Evolutionary conservation across 1,139 yeast genomes (phyloP).

Genomic region (Hanseniaspora sp.): DNA sequence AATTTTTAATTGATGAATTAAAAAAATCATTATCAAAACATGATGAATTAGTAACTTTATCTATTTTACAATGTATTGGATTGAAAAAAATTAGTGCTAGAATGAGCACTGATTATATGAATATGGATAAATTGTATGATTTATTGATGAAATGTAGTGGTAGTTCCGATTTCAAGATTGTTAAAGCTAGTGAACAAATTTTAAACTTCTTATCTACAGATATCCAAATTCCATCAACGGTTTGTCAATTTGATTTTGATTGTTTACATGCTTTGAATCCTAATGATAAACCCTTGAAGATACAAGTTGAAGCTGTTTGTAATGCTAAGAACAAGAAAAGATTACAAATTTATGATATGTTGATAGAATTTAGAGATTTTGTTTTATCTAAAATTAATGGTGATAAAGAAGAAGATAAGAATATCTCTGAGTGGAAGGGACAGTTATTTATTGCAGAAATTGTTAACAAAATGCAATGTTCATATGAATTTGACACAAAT

Average conservation of each 20-base stretch:
- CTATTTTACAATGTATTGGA: constrained; percentile 50
- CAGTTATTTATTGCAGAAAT: constrained; percentile 46
- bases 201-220: constrained; percentile 39
- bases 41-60: constrained; percentile 52
- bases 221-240: constrained; percentile 48
- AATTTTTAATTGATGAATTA: constrained; percentile 34
- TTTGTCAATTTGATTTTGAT: constrained; percentile 43
- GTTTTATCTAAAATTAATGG: constrained; percentile 32
- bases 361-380: constrained; percentile 37
- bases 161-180: constrained; percentile 48
- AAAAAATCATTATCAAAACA: constrained; percentile 42
- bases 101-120: constrained; percentile 47
- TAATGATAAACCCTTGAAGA: constrained; percentile 46
- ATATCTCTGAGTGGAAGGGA: constrained; percentile 58
- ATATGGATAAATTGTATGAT: constrained; percentile 38
- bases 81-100: constrained; percentile 45
- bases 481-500: constrained; percentile 41
- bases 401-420: constrained; percentile 21
- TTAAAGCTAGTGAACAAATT: constrained; percentile 41
- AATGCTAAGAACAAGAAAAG: constrained; percentile 52
- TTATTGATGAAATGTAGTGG: constrained; percentile 48
- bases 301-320: constrained; percentile 46
- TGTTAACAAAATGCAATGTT: constrained; percentile 45
- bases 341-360: constrained; percentile 33
- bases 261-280: constrained; percentile 45